A percentile compares a stretch with the other conserved stretches of the same genome.
Conservation (phyloP, 2,329 filamentous ascomycete species). For the Phyllosticta paracitricarpa region DNA sequence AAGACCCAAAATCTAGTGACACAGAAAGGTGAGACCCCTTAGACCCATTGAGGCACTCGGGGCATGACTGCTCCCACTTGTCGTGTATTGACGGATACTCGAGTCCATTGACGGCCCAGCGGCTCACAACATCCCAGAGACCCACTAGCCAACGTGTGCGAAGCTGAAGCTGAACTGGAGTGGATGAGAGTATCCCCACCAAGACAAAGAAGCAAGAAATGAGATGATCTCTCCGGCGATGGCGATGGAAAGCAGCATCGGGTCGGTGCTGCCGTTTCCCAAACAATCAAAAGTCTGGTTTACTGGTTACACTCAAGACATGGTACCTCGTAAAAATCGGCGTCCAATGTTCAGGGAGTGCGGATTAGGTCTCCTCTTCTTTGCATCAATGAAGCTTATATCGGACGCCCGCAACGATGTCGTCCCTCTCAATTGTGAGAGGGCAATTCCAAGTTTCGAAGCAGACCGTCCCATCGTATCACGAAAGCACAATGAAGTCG, state of each 20-base stretch:
- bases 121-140: neutral
- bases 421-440: neutral
- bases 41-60: too few relatives aligned
- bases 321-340: neutral
- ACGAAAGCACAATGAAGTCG: neutral
- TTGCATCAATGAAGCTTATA: neutral
- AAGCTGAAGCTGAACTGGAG: neutral
- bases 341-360: neutral
- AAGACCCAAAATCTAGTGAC: too few relatives aligned
- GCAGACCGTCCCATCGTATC: neutral
- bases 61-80: too few relatives aligned
- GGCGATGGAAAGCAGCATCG: neutral
- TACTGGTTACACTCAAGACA: neutral
- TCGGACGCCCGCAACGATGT: neutral
- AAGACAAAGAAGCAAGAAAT: neutral
- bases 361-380: neutral
- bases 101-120: neutral
- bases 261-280: neutral
- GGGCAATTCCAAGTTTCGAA: neutral
- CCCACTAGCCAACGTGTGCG: neutral
- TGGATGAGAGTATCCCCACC: neutral
- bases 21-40: too few relatives aligned
- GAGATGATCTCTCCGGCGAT: neutral
- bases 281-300: neutral
- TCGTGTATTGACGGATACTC: too few relatives aligned